Base-by-base conservation (phyloP, 768 basidiomycete species). In the Xerocomellus chrysenteron region DNA sequence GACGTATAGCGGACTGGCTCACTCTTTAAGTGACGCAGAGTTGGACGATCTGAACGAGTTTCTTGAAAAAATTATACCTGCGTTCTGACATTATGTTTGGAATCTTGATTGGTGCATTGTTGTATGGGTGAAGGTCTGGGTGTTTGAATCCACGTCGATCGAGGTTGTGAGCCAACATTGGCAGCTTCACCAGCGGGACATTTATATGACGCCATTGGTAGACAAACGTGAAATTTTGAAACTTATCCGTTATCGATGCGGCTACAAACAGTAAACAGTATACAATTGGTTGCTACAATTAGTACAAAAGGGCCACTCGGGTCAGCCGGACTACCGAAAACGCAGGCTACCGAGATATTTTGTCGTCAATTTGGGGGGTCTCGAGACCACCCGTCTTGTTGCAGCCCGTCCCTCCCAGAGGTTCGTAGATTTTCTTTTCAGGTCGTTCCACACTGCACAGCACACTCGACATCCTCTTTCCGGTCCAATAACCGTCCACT, bases 351-450 rank as follows among this genome's bases (percentile, higher is more conserved):
- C 45, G 60, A 40, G 48, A 49, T 55, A 55, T 58, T 49, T 57
- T 54, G 47, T 55, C 46, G 33, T 53, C 43, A 47, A 6, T 41
- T 37, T 50, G 68, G 63, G 68, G 68, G 67, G 65, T 68, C 68
- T 63, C 21, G 6, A 60, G 50, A 65, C 68, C 65, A 67, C 68
- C 67, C 62, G 3, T 35, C 10, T 47, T 9, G 48, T 50, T 50
- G 55, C 32, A 26, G 24, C 28, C 26, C 28, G 16, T 61, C 47
- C 44, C 24, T 41, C 21, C 21, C 21, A 21, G 21, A 21, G 21
- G 21, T 21, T 21, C 21, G 21, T 21, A 21, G 21, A 21, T 48
- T 41, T 44, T 47, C 33, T 19, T 41, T 42, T 35, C 53, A 33
- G 21, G 39, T 30, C 16, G n/a, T 30, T 55, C 44, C 21, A 49